These are phyloP conservation scores for Wallacemonas sp. DNA, from an alignment of 208 protist species.

Conservation along the genomic window DNA sequence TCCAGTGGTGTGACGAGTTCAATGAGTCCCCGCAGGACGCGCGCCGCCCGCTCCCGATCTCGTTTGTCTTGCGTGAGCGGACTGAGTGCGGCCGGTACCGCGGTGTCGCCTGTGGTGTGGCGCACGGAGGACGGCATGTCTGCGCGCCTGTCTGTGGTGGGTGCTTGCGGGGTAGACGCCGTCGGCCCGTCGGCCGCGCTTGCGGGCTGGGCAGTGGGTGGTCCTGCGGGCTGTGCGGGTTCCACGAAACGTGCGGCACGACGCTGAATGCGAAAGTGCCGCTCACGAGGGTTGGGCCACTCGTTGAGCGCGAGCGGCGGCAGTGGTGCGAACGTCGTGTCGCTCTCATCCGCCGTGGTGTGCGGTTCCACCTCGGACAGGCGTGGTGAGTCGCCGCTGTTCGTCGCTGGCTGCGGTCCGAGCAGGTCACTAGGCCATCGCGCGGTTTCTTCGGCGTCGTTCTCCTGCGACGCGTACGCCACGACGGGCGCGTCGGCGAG, in stretches of 20 bases:
- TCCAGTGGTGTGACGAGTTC: not conserved
- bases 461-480: not conserved
- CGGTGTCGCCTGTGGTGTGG: too few relatives aligned
- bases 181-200: not conserved
- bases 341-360: not conserved
- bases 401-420: not conserved
- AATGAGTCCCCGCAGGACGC: not conserved
- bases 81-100: not conserved
- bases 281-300: constrained; percentile 17
- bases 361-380: not conserved
- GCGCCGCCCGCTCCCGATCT: constrained; percentile 3
- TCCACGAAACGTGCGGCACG: not conserved
- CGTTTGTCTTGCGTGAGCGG: not conserved
- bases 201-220: not conserved
- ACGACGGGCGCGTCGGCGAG: not conserved
- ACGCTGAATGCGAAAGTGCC: constrained; percentile 23
- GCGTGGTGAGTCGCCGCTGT: too few relatives aligned
- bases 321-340: constrained; percentile 9
- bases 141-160: not conserved
- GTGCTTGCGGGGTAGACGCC: not conserved
- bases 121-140: not conserved
- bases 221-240: not conserved
- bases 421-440: constrained; percentile 1
- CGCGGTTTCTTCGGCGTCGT: not conserved
- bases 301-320: constrained; percentile 20